Base-by-base conservation (phyloP, 441 rosid species). In the Biscutella laevigata region DNA sequence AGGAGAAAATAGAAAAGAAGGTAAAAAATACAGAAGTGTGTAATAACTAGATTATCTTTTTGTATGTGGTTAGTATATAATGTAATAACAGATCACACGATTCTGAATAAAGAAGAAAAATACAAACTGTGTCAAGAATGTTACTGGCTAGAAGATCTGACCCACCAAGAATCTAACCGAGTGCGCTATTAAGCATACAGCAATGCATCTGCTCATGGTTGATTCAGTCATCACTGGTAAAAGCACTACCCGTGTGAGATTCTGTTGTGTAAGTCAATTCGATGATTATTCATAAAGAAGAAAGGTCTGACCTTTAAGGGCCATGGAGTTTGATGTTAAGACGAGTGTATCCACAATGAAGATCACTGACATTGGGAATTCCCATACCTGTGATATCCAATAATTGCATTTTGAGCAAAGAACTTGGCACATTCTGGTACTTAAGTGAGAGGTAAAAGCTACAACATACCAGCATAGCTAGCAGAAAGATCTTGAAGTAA, bases 291-390 rank as follows among this genome's bases (percentile, higher is more conserved):
- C n/a, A n/a, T n/a, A n/a, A n/a, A n/a, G 4, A 57, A 57, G 35
- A 24, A 43, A 29, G 24, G 48, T 45, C 88, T 72, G 35, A 84
- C 91, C 97, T 89, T 75, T 74, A 61, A 89, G 55, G 19, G 95
- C 87, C 68, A 84, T 82, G n/a, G 51, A 69, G 66, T 79, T 89
- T 51, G 86, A 89, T 56, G 94, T 84, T 39, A 86, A 53, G 45
- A 89, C 82, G 46, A 89, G 78, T 62, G 81, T 62, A 70, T 86
- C 94, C 38, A 78, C 68, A 41, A 84, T 77, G 68, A 72, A 76
- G 60, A 79, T 72, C 65, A 76, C 89, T 12, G 83, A 76, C 34
- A 80, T 35, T 17, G 94, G 97, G 59, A 89, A 89, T 57, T 80
- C 78, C 94, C 95, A 84, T 33, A 89, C 79, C 95, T 86, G 86